A percentile compares a stretch with the other conserved stretches of the same genome.
Evolutionary conservation across 257 asterid species (phyloP).

Genomic region (Penstemon barbatus): DNA sequence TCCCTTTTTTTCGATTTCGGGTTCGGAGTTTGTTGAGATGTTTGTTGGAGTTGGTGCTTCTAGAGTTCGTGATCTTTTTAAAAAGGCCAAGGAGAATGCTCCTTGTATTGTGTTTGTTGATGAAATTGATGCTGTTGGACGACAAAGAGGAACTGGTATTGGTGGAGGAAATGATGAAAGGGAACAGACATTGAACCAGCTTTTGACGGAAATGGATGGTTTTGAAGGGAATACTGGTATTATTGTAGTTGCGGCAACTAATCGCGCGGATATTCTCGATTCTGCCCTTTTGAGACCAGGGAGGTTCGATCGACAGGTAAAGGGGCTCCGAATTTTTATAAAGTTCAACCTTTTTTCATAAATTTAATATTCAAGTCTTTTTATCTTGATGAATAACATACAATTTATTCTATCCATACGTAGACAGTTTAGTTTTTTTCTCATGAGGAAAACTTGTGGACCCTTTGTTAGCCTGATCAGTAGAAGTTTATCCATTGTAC

Average conservation of each 20-base stretch:
- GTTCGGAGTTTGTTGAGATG: slow-evolving; percentile 99
- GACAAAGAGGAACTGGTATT: slow-evolving; percentile 98
- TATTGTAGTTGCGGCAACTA: slow-evolving; percentile 94
- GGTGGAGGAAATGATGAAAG: slow-evolving; percentile 99
- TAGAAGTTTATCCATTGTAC: too few species aligned
- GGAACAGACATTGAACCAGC: slow-evolving; percentile 95
- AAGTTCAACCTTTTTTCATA: too few species aligned
- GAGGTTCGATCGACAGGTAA: slow-evolving; percentile 96
- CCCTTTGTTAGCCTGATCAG: too few species aligned
- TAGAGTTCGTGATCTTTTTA: slow-evolving; percentile 94
- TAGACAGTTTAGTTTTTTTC: too few species aligned
- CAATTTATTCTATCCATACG: too few species aligned
- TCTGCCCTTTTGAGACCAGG: slow-evolving; percentile 96
- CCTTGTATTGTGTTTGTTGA: slow-evolving; percentile 97
- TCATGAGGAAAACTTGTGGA: too few species aligned
- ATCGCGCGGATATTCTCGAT: slow-evolving; percentile 97
- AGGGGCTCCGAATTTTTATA: too few species aligned
- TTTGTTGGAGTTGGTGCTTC: slow-evolving; percentile 99
- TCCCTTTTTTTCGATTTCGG: slow-evolving; percentile 94
- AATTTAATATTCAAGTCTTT: too few species aligned
- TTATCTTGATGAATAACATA: too few species aligned
- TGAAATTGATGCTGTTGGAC: slow-evolving; percentile 99
- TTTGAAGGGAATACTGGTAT: slow-evolving; percentile 96
- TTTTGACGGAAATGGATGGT: slow-evolving; percentile 97
- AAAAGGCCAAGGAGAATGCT: slow-evolving; percentile 98